Base-by-base conservation (phyloP, 1,284 basidiomycete species). In the Agaricales sp. region DNA sequence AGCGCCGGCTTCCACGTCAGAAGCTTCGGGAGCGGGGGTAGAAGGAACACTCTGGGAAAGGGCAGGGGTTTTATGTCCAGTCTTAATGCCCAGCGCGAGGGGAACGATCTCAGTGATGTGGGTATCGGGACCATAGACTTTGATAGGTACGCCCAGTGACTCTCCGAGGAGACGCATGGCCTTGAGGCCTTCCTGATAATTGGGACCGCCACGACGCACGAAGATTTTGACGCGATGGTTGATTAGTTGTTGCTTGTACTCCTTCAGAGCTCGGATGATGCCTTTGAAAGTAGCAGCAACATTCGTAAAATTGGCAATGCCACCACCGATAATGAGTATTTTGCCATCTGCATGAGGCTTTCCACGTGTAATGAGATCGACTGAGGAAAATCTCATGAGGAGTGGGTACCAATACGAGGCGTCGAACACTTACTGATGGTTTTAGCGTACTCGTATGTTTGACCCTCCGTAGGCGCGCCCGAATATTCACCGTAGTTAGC, bases 401-500 rank as follows among this genome's bases (percentile, higher is more conserved):
- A 48, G 30, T 45, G 13, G 24, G 35, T 44, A 14, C 6, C 30
- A 18, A 43, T 30, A 23, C 26, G 21, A 49, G n/a, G 25, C 8
- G 21, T 35, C 48, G 41, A 38, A 30, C 3, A 75, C 82, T 64
- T 57, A 88, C 84, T 73, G 65, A 99, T 94, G 25, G 96, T 99
- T 78, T 98, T 98, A 58, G 95, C 95, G 63, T 99, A 99, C 70
- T 99, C 95, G 71, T 95, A 99, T 1, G 95, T 99, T 74, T 99
- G 95, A 48, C 91, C 92, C 70, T 98, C 92, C 16, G 92, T 93
- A 44, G 96, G 96, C 11, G 96, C 96, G 67, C 96, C 96, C 58
- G 92, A 95, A 79, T 99, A 99, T 71, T 99, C 96, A 61, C 95
- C 96, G 64, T 99, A 99, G 78, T 99, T 99, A 67, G 96, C 95